phyloP scores from a whole-genome alignment of 2,329 filamentous ascomycete genomes.

The Sclerotinia sclerotiorum region DNA sequence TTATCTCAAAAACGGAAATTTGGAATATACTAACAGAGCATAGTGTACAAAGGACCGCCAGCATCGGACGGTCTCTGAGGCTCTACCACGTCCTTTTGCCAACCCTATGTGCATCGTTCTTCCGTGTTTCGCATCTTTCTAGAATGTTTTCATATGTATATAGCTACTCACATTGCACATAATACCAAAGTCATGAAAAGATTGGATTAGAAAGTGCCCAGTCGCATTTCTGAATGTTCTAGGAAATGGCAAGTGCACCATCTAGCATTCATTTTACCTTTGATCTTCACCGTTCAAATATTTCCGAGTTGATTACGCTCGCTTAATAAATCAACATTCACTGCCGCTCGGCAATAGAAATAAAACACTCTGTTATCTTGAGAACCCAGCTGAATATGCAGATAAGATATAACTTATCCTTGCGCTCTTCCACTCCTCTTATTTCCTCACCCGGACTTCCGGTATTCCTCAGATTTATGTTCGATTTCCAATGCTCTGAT shows the following conservation, averaged over 20 bases:
- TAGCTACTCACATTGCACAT: neutral
- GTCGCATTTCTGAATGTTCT: no score
- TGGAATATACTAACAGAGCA: neutral
- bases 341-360: neutral
- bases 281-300: neutral
- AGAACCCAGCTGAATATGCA: neutral
- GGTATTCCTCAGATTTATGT: neutral
- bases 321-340: neutral
- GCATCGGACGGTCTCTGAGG: slow-evolving; percentile 31
- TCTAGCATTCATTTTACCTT: neutral
- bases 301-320: neutral
- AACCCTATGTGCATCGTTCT: neutral
- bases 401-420: neutral
- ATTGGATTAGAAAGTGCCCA: neutral
- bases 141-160: neutral
- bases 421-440: neutral
- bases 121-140: neutral
- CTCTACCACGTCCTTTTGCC: neutral
- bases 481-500: neutral
- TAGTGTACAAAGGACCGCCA: slow-evolving; percentile 34
- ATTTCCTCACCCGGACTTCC: neutral
- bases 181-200: neutral
- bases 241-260: neutral
- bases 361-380: neutral
- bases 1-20: neutral